These are phyloP conservation scores for Fusarium sp. DNA, from an alignment of 2,329 filamentous ascomycete genomes.

Conservation along the genomic window DNA sequence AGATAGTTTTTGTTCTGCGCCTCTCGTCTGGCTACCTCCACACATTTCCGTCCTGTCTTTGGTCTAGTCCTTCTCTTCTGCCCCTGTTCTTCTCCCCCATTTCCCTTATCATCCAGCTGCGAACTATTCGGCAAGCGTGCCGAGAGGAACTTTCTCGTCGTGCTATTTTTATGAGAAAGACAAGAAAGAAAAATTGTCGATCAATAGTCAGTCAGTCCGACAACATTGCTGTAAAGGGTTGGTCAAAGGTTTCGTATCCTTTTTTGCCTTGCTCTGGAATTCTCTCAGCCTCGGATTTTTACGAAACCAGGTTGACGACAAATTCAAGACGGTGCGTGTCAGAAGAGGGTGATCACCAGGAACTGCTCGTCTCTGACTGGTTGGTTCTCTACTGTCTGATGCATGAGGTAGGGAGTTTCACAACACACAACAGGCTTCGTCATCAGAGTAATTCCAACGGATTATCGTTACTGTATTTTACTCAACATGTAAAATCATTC, in stretches of 20 bases:
- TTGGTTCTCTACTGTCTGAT: slow-evolving; percentile 9
- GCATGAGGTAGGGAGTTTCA: slow-evolving; percentile 30
- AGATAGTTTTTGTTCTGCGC: slow-evolving; percentile 17
- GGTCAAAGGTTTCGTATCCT: slow-evolving; percentile 13
- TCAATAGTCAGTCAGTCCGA: not conserved
- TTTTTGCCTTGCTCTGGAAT: slow-evolving; percentile 19
- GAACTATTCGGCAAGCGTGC: slow-evolving; percentile 20
- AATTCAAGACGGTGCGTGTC: slow-evolving; percentile 34
- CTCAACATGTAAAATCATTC: too few relatives aligned
- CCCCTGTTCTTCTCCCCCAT: slow-evolving; percentile 17
- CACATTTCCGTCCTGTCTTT: slow-evolving; percentile 15
- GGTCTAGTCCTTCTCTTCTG: not conserved
- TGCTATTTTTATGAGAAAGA: slow-evolving; percentile 4
- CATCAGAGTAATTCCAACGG: slow-evolving; percentile 5
- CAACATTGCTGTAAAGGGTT: slow-evolving; percentile 11
- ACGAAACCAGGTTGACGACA: slow-evolving; percentile 23
- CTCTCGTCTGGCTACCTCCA: slow-evolving; percentile 28
- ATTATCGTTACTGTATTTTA: not conserved
- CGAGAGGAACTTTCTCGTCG: slow-evolving; percentile 2
- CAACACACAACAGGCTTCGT: slow-evolving; percentile 23
- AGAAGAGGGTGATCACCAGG: slow-evolving; percentile 36
- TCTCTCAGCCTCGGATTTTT: slow-evolving; percentile 4
- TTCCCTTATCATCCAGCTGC: slow-evolving; percentile 27
- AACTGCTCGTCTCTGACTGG: slow-evolving; percentile 32
- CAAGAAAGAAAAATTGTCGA: too few relatives aligned